Evolutionary conservation across 495 filamentous ascomycete genomes (phyloP).

Genomic region (Glutinoglossum americanum): DNA sequence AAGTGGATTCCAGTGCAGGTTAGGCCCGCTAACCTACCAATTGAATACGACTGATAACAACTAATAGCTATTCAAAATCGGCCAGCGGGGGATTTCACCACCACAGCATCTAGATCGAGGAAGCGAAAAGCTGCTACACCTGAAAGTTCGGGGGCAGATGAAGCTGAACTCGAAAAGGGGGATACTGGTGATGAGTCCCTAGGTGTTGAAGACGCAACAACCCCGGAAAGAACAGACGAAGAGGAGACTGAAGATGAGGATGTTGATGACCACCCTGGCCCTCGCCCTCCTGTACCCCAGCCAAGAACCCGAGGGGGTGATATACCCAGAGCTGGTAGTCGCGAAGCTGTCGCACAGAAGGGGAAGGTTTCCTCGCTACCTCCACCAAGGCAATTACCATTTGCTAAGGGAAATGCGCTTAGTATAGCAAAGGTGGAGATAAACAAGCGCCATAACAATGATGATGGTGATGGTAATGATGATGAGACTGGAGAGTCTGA

Average conservation of each 20-base stretch:
- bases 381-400: background rate
- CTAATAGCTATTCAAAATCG: background rate
- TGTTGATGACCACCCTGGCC: background rate
- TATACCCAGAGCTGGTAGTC: background rate
- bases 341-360: background rate
- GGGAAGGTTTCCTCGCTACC: background rate
- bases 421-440: background rate
- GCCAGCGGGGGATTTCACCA: background rate
- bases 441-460: background rate
- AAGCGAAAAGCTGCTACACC: slow-evolving; percentile 3
- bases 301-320: background rate
- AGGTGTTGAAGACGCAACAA: background rate
- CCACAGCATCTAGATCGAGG: background rate
- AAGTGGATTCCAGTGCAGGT: background rate
- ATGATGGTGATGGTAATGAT: background rate
- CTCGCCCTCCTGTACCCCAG: background rate
- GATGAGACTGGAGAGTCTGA: slow-evolving; percentile 1
- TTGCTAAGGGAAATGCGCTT: background rate
- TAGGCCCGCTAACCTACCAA: background rate
- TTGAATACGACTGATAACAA: background rate
- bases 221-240: slow-evolving; percentile 1
- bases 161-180: background rate
- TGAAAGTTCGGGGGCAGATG: background rate
- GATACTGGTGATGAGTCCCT: background rate
- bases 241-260: slow-evolving; percentile 3